Evolutionary conservation across 176 grass and related monocot species (phyloP), one percentile per base, ranked within the genome.

Genomic region (Eleusine coracana): DNA sequence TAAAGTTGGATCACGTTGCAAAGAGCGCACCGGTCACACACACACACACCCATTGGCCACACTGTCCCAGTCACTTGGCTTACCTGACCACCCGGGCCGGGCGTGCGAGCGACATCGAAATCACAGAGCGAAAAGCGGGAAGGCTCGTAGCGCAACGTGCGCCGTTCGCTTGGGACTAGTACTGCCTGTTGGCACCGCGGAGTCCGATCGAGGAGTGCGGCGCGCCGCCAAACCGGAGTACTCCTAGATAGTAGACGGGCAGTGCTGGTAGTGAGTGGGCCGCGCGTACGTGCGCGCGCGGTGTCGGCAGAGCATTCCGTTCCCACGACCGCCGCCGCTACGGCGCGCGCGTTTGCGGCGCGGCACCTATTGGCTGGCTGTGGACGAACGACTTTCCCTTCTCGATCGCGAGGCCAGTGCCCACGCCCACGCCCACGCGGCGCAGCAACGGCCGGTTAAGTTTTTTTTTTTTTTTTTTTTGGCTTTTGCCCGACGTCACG

Each of bases 321-420:
- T 69, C 75, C 68, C 87, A 46, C 68, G 23, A 49, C 48, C 48
- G 12, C 34, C 66, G 5, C 44, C 25, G 25, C 2, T 10, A 42
- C 60, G 69, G 70, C 73, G 71, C 79, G 44, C 42, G 75, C 39
- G 68, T 6, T 63, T 83, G 86, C 80, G 80, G 86, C 86, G 73
- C 80, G 31, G n/a, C 79, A 12, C 78, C 65, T 70, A 80, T 56
- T 56, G 66, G 78, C 65, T 39, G 3, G 40, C 14, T 52, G 14
- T 34, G 31, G 31, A 34, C 31, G 31, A 34, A 34, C 31, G 31
- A 34, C 31, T 34, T 34, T 34, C 2, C 31, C 31, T 34, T 34
- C 31, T 34, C 31, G 31, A 34, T 34, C 31, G 31, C 31, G 31
- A 34, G 31, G 31, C 31, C 31, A 34, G 31, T 34, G 7, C 44